Base-by-base conservation (phyloP, 257 asterid species). In the Rubia yunnanensis region DNA sequence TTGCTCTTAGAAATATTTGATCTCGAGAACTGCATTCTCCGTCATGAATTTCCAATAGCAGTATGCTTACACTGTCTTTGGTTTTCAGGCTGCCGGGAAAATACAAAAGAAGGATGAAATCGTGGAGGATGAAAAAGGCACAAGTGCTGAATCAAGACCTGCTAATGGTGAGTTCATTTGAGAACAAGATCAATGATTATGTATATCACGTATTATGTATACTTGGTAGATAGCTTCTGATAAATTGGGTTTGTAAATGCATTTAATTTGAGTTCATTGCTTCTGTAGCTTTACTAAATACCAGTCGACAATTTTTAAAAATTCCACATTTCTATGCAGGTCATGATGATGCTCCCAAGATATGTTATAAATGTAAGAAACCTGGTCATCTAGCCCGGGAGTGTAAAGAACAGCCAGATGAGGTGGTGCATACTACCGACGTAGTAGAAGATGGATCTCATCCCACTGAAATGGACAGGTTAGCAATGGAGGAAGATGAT, bases 401-500 rank as follows among this genome's bases (percentile, higher is more conserved):
- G 39, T 92, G 98, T 72, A 89, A 77, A 15, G 97, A 89, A 74
- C 82, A 80, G 61, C 76, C 79, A 15, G 86, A 82, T 70, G 86
- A 79, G 63, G 62, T 35, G 50, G 70, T 69, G 68, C 77, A 44
- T 57, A 75, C 74, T 75, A 67, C 70, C 27, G 84, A 64, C 71
- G 76, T 71, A 36, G 76, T 70, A 70, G 67, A 24, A 8, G 74
- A 72, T 26, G 58, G 57, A 22, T 70, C 78, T 36, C 38, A 55
- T 56, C 23, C 67, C 70, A 70, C 73, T 54, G 83, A 80, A 68
- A 71, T 75, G 82, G 99, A 92, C 78, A 84, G 52, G 78, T 82
- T 86, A 74, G 69, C 75, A 68, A 92, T 92, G 96, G 99, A 89
- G 74, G 99, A 92, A 78, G 97, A 89, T 46, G 99, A 92, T 73